These are phyloP conservation scores for Magnusiomyces suaveolens DNA, from an alignment of 1,139 yeast species.

Conservation along the genomic window DNA sequence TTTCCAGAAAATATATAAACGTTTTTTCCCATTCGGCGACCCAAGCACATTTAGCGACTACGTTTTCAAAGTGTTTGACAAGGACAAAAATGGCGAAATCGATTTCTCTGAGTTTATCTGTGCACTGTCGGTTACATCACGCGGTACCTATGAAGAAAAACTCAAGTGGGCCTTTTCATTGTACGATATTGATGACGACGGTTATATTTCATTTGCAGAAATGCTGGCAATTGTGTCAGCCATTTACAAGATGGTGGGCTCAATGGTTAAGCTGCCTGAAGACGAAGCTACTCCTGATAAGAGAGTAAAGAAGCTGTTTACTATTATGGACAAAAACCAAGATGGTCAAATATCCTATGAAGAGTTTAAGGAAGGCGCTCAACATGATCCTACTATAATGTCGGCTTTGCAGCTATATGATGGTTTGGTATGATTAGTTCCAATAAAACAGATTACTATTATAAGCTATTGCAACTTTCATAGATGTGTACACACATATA, in stretches of 20 bases:
- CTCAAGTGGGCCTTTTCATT: constrained; percentile 72
- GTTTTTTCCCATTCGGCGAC: constrained; percentile 97
- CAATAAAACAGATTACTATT: no score
- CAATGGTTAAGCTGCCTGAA: constrained; percentile 84
- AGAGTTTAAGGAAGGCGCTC: constrained; percentile 75
- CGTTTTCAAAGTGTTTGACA: constrained; percentile 82
- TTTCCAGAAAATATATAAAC: constrained; percentile 84
- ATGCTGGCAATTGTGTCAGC: constrained; percentile 72
- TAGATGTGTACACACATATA: not conserved
- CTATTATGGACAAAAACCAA: constrained; percentile 57
- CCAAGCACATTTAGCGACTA: constrained; percentile 85
- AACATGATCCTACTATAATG: constrained; percentile 71
- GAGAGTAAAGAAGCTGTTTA: constrained; percentile 74
- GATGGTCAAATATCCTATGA: constrained; percentile 63
- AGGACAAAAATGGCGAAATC: constrained; percentile 68
- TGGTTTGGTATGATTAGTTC: constrained; percentile 32
- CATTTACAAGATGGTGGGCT: constrained; percentile 90
- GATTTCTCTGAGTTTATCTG: constrained; percentile 90
- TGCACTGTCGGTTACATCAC: constrained; percentile 76
- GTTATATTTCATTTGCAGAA: constrained; percentile 64
- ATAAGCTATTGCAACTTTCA: not conserved
- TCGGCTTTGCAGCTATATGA: constrained; percentile 67
- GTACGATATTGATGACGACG: constrained; percentile 75
- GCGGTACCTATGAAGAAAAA: constrained; percentile 84
- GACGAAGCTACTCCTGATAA: constrained; percentile 89